phyloP scores from a whole-genome alignment of 306 rosid species.

The Oxytropis ochrocephala region DNA sequence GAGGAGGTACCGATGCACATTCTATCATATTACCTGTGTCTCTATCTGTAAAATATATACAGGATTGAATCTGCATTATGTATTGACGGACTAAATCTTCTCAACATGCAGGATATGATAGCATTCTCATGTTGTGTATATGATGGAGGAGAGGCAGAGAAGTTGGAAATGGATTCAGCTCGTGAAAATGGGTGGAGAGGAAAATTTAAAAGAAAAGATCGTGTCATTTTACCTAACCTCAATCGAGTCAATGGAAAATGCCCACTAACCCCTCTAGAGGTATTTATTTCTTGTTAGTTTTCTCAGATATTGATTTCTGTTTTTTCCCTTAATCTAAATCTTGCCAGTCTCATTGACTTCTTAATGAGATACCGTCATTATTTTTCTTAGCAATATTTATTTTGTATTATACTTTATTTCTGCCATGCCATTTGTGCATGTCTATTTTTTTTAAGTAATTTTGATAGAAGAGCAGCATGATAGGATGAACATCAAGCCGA shows the following conservation, averaged over 20 bases:
- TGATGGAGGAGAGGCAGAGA: slow-evolving; percentile 80
- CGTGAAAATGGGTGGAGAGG: slow-evolving; percentile 86
- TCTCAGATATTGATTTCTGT: background rate
- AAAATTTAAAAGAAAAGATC: slow-evolving; percentile 76
- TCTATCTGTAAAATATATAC: background rate
- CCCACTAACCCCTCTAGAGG: slow-evolving; percentile 94
- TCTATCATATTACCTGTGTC: background rate
- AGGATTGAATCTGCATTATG: background rate
- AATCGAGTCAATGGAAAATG: slow-evolving; percentile 88
- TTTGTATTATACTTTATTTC: background rate
- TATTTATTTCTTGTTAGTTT: slow-evolving; percentile 21
- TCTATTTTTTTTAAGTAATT: background rate
- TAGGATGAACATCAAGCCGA: background rate
- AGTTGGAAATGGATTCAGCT: slow-evolving; percentile 64
- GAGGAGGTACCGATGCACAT: slow-evolving; percentile 72
- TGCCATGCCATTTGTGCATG: background rate
- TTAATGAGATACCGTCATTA: background rate
- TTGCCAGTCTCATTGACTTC: background rate
- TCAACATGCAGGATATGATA: slow-evolving; percentile 75
- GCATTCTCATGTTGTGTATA: slow-evolving; percentile 95
- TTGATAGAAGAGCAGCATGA: background rate
- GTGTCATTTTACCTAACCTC: slow-evolving; percentile 50
- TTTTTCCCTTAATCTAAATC: background rate
- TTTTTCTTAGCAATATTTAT: background rate
- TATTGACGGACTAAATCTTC: slow-evolving; percentile 8